phyloP scores from a whole-genome alignment of 2,329 filamentous ascomycete species.

The Fusarium sp. region DNA sequence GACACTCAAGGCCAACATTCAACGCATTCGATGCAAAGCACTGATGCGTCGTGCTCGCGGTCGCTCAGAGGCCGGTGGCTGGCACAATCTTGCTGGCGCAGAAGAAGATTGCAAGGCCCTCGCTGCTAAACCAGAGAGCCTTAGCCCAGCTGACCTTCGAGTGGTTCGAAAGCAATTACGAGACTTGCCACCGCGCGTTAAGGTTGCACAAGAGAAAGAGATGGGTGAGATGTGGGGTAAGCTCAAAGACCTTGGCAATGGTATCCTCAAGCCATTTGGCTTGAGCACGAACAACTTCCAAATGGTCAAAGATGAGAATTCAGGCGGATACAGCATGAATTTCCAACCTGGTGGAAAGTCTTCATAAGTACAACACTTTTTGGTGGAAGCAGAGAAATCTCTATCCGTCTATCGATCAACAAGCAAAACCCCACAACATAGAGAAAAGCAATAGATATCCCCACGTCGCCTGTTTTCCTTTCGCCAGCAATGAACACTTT shows the following conservation, averaged over 20 bases:
- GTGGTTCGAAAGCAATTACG: conserved; percentile 76
- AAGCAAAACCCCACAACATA: conserved; percentile 21
- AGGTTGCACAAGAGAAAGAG: conserved; percentile 86
- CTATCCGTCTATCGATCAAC: conserved; percentile 9
- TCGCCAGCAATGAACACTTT: conserved; percentile 9
- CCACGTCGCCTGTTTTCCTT: conserved; percentile 27
- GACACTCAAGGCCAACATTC: conserved; percentile 69
- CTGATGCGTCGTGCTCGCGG: conserved; percentile 84
- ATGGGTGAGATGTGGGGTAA: conserved; percentile 99
- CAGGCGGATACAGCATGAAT: conserved; percentile 94
- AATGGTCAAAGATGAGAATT: conserved; percentile 90
- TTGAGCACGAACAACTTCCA: conserved; percentile 95
- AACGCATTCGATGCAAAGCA: conserved; percentile 84
- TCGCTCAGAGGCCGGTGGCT: conserved; percentile 77
- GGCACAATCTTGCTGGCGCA: conserved; percentile 83
- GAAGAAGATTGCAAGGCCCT: conserved; percentile 83
- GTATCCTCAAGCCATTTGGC: conserved; percentile 92
- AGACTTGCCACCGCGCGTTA: conserved; percentile 75
- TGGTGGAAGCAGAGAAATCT: background rate
- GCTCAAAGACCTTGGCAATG: conserved; percentile 91
- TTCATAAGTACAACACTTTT: conserved; percentile 7
- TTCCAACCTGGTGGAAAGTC: conserved; percentile 64
- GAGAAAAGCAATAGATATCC: conserved; percentile 39
- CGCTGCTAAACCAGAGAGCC: conserved; percentile 61
- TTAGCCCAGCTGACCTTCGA: conserved; percentile 75